Percentiles rank a stretch among this genome's conserved stretches.
Evolutionary conservation across 179 eudicot species (phyloP).

Genomic region (Carnegiea gigantea): DNA sequence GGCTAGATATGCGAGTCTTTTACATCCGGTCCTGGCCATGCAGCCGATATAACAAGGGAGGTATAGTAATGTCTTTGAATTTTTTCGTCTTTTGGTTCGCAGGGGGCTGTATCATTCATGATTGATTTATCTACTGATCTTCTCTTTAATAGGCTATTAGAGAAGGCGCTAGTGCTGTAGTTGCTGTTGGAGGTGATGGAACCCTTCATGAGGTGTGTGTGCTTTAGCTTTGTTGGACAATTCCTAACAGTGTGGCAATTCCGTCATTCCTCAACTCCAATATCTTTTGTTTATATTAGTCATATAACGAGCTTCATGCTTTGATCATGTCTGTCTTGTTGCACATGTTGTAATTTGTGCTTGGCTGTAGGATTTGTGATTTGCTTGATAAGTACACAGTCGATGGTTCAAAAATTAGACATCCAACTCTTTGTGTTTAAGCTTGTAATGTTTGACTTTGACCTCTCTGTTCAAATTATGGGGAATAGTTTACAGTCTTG

Average conservation of each 20-base stretch:
- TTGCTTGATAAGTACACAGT: not conserved
- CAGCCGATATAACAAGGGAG: constrained; percentile 90
- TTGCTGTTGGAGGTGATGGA: constrained; percentile 98
- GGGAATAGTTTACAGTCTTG: not conserved
- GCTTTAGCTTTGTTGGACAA: constrained; percentile 1
- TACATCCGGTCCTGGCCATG: constrained; percentile 92
- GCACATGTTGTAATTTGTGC: not conserved
- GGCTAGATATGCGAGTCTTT: constrained; percentile 78
- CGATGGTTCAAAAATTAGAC: not conserved
- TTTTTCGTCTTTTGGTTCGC: not conserved
- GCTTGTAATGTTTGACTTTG: not conserved
- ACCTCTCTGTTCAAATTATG: not conserved
- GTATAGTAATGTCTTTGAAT: constrained; percentile 30
- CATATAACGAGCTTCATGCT: too few relatives aligned
- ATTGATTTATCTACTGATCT: not conserved
- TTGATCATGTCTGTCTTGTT: not conserved
- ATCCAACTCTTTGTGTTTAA: not conserved
- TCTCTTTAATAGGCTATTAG: constrained; percentile 63
- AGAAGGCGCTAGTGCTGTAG: constrained; percentile 89
- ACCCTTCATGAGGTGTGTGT: constrained; percentile 88
- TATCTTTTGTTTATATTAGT: not conserved
- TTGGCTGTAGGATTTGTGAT: too few relatives aligned
- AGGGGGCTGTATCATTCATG: not conserved
- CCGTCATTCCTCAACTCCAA: not conserved
- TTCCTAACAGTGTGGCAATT: not conserved